Conservation (phyloP, 345 rosid species). For the Lumnitzera littorea region DNA sequence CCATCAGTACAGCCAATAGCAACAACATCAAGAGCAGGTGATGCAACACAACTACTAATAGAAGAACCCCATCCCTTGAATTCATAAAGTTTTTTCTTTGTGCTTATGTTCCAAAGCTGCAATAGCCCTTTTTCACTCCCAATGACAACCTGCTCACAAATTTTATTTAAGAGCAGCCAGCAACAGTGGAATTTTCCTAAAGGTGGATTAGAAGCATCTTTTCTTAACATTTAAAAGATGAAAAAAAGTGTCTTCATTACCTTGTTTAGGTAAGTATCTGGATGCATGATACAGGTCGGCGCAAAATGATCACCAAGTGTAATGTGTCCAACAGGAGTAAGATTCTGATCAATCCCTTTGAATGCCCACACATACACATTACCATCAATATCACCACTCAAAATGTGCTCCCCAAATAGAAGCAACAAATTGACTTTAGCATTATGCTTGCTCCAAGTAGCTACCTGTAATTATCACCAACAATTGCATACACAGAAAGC, state of each 20-base stretch:
- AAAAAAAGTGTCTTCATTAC: conserved; percentile 21
- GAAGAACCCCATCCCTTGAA: conserved; percentile 83
- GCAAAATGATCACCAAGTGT: conserved; percentile 45
- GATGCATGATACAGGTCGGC: conserved; percentile 81
- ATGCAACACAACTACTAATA: conserved; percentile 69
- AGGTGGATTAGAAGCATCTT: neutral
- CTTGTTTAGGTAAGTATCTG: conserved; percentile 92
- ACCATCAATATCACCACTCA: conserved; percentile 73
- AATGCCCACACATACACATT: conserved; percentile 72
- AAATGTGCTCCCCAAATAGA: conserved; percentile 74
- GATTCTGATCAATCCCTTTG: conserved; percentile 58
- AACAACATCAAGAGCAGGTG: conserved; percentile 93
- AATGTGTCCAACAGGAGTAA: conserved; percentile 57
- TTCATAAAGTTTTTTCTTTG: conserved; percentile 72
- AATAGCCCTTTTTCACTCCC: conserved; percentile 83
- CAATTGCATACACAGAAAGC: conserved; percentile 1
- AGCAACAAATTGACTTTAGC: conserved; percentile 69
- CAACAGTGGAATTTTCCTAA: neutral
- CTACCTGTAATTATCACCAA: conserved; percentile 38
- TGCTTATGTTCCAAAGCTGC: conserved; percentile 94
- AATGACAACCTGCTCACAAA: conserved; percentile 52
- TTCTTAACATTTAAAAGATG: neutral
- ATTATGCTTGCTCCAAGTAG: conserved; percentile 74
- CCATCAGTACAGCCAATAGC: conserved; percentile 96
- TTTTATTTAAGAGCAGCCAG: neutral